Evolutionary conservation across 2,329 filamentous ascomycete genomes (phyloP).

Genomic region (Magnaporthiopsis rhizophila): DNA sequence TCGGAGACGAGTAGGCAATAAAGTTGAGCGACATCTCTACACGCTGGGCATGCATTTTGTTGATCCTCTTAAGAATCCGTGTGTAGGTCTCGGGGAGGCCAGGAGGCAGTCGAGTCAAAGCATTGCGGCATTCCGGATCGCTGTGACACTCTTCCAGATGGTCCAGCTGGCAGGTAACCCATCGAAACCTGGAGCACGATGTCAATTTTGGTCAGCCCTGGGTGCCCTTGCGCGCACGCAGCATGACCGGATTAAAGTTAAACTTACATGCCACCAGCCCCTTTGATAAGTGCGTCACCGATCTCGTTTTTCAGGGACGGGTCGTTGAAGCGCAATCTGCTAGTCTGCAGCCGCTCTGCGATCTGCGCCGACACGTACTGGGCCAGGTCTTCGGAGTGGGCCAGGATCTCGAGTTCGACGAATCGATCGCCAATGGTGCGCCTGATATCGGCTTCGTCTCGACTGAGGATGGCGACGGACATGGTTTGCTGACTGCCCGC

Average conservation of each 20-base stretch:
- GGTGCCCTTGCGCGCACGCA: no score
- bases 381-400: no score
- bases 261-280: background rate
- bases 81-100: background rate
- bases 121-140: background rate
- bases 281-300: background rate
- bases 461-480: no score
- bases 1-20: background rate
- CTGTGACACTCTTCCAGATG: background rate
- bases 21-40: background rate
- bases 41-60: background rate
- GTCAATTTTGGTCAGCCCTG: no score
- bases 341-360: no score
- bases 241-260: no score
- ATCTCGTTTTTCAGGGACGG: background rate
- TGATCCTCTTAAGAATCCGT: background rate
- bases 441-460: background rate
- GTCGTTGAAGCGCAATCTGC: no score
- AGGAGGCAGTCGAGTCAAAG: background rate
- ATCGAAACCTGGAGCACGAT: no score
- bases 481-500: no score
- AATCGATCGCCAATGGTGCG: background rate
- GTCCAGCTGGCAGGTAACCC: background rate
- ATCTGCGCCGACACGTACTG: no score
- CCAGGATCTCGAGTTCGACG: background rate